Base-by-base conservation (phyloP, 73 alveolate genomes). In the Durusdinium trenchii region DNA sequence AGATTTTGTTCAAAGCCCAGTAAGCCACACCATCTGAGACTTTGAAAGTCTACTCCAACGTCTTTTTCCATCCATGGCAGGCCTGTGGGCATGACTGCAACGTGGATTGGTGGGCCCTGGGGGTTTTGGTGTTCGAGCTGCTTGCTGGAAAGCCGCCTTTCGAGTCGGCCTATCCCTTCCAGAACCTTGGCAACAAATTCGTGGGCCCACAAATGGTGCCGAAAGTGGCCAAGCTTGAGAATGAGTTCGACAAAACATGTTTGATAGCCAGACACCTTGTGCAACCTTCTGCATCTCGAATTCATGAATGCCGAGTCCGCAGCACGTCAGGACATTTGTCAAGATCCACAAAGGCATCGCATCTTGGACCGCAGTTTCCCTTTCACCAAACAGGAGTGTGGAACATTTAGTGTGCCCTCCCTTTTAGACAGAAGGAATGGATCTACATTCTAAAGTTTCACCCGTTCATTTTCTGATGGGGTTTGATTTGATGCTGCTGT, bases 161-260 rank as follows among this genome's bases (percentile, higher is more conserved):
- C 75, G 95, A 87, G 95, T 87, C 95, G 47, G 95, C 95, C 6
- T 87, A 87, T 62, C 95, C 95, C 28, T 87, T 87, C 67, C 95
- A 87, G 95, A 6, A 51, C 40, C 94, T 84, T n/a, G 76, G 94
- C 76, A 9, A 71, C 14, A 26, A 14, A 26, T 23, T 57, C 23
- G 12, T 73, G 51, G 26, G 0, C 40, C 5, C 52, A 73, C 9
- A 73, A 18, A 23, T 26, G 36, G 2, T 73, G 52, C n/a, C 18
- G 84, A 73, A 12, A n/a, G n/a, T n/a, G n/a, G n/a, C n/a, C n/a
- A n/a, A n/a, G n/a, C n/a, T n/a, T n/a, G n/a, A n/a, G n/a, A n/a
- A 60, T 60, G 1, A 23, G 30, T 60, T 60, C 30, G 1, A 23
- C n/a, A 60, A 60, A 32, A 23, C 73, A 60, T 60, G 18, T 23